These are phyloP conservation scores for Cadophora sp. DNA, from an alignment of 2,329 filamentous ascomycete species.

Conservation along the genomic window DNA sequence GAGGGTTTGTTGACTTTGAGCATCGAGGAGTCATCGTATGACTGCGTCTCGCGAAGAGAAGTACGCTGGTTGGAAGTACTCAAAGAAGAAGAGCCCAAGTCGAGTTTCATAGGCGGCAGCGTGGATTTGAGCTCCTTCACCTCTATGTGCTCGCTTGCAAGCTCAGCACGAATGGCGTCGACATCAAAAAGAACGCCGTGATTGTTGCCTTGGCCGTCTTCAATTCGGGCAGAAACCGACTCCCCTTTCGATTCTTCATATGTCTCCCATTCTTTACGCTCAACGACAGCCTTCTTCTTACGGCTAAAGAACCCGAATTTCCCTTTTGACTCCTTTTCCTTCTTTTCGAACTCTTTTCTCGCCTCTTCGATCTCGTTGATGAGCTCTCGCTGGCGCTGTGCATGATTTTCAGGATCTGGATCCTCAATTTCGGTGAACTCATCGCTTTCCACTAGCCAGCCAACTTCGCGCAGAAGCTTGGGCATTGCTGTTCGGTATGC, in stretches of 20 bases:
- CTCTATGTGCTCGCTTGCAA: conserved; percentile 63
- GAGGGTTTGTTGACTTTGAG: conserved; percentile 33
- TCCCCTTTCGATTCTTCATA: conserved; percentile 78
- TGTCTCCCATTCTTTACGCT: conserved; percentile 92
- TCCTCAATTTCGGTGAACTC: conserved; percentile 98
- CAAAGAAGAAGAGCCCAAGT: conserved; percentile 47
- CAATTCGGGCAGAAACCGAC: conserved; percentile 20
- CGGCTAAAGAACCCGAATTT: conserved; percentile 81
- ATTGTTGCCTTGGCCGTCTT: conserved; percentile 44
- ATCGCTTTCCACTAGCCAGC: conserved; percentile 90
- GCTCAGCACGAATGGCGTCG: conserved; percentile 87
- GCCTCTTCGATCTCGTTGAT: conserved; percentile 98
- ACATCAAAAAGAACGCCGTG: conserved; percentile 83
- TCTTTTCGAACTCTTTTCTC: conserved; percentile 81
- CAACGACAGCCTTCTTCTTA: conserved; percentile 72
- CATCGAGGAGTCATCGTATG: conserved; percentile 50
- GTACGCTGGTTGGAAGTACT: conserved; percentile 32
- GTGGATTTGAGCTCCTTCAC: conserved; percentile 88
- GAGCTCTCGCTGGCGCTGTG: conserved; percentile 84
- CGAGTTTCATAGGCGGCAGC: conserved; percentile 86
- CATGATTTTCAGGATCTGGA: conserved; percentile 92
- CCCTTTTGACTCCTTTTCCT: conserved; percentile 65
- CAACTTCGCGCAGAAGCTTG: conserved; percentile 81
- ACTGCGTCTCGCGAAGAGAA: conserved; percentile 54
- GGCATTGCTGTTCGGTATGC: conserved; percentile 95